A percentile compares a stretch with the other conserved stretches of the same genome.
Conservation (phyloP, 83 land plant genomes). For the Picea abies region DNA sequence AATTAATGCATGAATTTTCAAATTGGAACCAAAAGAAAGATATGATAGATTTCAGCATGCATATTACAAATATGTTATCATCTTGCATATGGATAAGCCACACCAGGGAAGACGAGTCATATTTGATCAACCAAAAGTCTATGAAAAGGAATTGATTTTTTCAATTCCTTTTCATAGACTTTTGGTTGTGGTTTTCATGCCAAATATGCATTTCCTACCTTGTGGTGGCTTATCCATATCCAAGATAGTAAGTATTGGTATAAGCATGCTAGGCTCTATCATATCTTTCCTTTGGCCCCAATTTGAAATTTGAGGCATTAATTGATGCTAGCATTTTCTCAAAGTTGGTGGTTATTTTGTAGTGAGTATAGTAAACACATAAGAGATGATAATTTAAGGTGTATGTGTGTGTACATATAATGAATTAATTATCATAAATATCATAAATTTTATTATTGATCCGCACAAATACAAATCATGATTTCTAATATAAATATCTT, state of each 20-base stretch:
- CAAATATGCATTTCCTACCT: neutral
- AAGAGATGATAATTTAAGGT: too few relatives aligned
- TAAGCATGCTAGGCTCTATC: constrained; percentile 21
- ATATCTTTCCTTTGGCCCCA: constrained; percentile 18
- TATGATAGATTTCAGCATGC: constrained; percentile 15
- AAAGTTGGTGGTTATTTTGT: neutral
- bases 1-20: too few relatives aligned
- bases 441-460: too few relatives aligned
- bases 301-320: constrained; percentile 13
- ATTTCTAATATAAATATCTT: neutral
- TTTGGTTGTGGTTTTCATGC: too few relatives aligned
- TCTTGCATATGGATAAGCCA: neutral
- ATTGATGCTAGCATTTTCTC: neutral
- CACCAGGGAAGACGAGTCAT: too few relatives aligned
- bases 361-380: neutral
- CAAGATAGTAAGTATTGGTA: constrained; percentile 1
- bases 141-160: too few relatives aligned
- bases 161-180: too few relatives aligned
- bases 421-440: too few relatives aligned
- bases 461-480: too few relatives aligned
- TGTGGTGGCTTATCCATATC: neutral
- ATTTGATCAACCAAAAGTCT: too few relatives aligned
- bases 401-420: too few relatives aligned
- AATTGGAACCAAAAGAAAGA: too few relatives aligned
- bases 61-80: constrained; percentile 13